These are phyloP conservation scores for Naganishia vaughanmartiniae DNA, from an alignment of 768 basidiomycete genomes.

Conservation along the genomic window DNA sequence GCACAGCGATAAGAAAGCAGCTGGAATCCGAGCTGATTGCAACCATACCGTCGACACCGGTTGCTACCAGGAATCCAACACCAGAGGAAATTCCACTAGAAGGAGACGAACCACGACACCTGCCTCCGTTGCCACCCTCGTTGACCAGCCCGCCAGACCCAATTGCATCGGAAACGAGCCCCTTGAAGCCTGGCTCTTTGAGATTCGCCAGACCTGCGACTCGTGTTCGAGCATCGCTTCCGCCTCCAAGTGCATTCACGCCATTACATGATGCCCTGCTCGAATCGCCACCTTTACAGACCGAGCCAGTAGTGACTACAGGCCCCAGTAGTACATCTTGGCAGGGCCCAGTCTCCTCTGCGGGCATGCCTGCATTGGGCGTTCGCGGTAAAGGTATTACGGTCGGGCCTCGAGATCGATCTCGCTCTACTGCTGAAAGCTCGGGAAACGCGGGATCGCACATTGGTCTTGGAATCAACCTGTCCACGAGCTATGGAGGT, in stretches of 20 bases:
- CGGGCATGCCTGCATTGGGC: background rate
- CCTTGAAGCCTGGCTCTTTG: background rate
- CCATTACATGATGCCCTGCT: background rate
- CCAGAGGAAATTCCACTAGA: conserved; percentile 33
- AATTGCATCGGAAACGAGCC: background rate
- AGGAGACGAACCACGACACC: background rate
- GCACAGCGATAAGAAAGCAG: background rate
- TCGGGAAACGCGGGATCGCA: background rate
- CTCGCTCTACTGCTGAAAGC: conserved; percentile 1
- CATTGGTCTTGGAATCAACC: conserved; percentile 3
- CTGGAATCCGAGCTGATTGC: background rate
- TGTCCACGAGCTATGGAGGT: background rate
- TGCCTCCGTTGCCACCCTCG: conserved; percentile 1
- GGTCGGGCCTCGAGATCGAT: background rate
- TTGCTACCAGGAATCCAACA: conserved; percentile 38
- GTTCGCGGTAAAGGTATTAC: background rate
- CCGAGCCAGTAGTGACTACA: background rate
- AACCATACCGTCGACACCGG: conserved; percentile 38
- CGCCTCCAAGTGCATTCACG: conserved; percentile 33
- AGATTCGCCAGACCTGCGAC: conserved; percentile 8
- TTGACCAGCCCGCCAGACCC: conserved; percentile 6
- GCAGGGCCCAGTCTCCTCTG: conserved; percentile 1
- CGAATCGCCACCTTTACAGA: background rate
- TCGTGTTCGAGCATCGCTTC: conserved; percentile 40
- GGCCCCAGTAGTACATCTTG: background rate